Evolutionary conservation across 176 grass and related monocot species (phyloP).

Genomic region (Stipa capillata): DNA sequence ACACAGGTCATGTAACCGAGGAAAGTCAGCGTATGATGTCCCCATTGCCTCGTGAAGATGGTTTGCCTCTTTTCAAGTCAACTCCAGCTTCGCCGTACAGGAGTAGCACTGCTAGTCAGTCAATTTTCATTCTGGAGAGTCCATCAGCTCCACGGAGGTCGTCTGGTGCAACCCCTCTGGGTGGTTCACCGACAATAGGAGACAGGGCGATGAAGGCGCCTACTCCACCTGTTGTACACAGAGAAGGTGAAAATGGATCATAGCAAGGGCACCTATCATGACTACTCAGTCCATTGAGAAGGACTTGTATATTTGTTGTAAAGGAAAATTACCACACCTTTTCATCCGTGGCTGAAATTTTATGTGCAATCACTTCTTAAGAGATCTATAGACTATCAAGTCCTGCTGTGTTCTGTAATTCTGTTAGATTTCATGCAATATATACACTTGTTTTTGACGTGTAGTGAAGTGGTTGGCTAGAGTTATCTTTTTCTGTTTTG

Average conservation of each 20-base stretch:
- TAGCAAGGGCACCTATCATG: background rate
- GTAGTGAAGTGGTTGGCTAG: background rate
- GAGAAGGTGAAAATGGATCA: conserved; percentile 6
- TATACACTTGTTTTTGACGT: background rate
- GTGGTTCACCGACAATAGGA: conserved; percentile 2
- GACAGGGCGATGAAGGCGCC: conserved; percentile 40
- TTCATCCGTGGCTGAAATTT: background rate
- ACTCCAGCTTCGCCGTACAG: conserved; percentile 39
- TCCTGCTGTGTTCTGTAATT: background rate
- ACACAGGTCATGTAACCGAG: background rate
- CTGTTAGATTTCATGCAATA: background rate
- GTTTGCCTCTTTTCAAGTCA: conserved; percentile 43
- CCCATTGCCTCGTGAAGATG: conserved; percentile 40
- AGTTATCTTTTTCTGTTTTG: background rate
- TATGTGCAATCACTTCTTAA: too few species aligned
- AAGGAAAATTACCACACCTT: background rate
- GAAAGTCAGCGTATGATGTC: conserved; percentile 31
- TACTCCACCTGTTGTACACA: conserved; percentile 16
- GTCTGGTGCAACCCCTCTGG: conserved; percentile 22
- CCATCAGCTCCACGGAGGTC: conserved; percentile 31
- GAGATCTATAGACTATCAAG: background rate
- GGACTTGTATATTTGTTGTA: conserved; percentile 26
- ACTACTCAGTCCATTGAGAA: background rate
- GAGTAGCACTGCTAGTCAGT: conserved; percentile 23
- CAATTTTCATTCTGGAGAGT: conserved; percentile 38